Conservation (phyloP, 73 alveolate species). For the Paramecium octaurelia region DNA sequence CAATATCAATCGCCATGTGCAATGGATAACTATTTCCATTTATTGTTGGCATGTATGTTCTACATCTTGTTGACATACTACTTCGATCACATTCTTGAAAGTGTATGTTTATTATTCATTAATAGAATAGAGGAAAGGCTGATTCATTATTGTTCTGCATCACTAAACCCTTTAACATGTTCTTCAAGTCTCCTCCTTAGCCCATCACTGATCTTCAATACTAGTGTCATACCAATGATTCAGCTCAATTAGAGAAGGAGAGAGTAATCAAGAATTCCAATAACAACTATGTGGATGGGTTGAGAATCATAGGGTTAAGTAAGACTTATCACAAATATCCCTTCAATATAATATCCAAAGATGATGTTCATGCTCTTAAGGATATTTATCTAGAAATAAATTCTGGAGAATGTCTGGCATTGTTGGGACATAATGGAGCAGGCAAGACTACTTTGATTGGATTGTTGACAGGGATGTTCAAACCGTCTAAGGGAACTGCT, state of each 20-base stretch:
- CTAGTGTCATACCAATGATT: background rate
- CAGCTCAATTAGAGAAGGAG: constrained; percentile 50
- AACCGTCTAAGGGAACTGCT: constrained; percentile 78
- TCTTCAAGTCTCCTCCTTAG: background rate
- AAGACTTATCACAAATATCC: constrained; percentile 61
- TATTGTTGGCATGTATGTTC: background rate
- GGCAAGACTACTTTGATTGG: constrained; percentile 84
- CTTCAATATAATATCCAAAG: constrained; percentile 29
- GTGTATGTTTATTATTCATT: background rate
- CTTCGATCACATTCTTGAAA: constrained; percentile 62
- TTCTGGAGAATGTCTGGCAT: constrained; percentile 67
- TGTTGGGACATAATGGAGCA: constrained; percentile 92
- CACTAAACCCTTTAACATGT: background rate
- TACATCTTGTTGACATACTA: constrained; percentile 57
- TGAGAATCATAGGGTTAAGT: constrained; percentile 58
- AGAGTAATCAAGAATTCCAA: constrained; percentile 45
- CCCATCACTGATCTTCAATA: background rate
- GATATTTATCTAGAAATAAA: constrained; percentile 55
- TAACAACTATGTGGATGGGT: constrained; percentile 47
- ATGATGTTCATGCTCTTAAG: constrained; percentile 64
- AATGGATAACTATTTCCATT: background rate
- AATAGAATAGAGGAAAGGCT: constrained; percentile 64
- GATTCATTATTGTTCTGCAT: constrained; percentile 59
- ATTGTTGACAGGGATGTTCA: constrained; percentile 78
- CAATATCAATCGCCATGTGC: constrained; percentile 15